Evolutionary conservation across 1,284 basidiomycete species (phyloP).

Genomic region (Psilocybe mexicana): DNA sequence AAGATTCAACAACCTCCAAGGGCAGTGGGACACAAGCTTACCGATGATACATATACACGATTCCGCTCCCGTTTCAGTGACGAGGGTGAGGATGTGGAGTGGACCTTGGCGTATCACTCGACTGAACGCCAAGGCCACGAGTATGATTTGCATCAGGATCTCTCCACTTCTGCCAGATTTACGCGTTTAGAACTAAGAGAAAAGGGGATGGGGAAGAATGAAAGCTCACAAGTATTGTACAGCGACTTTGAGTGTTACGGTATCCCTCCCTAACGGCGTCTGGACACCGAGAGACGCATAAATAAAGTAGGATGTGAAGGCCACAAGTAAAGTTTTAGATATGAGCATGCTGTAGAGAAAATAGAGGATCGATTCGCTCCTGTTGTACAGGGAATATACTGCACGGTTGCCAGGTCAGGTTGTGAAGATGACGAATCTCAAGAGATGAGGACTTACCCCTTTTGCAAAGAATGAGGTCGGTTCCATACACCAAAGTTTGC

Average conservation of each 20-base stretch:
- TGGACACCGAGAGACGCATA: neutral
- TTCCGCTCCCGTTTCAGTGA: constrained; percentile 2
- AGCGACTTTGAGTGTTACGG: neutral
- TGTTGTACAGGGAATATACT: constrained; percentile 10
- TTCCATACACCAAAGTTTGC: neutral
- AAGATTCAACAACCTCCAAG: neutral
- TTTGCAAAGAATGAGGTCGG: constrained; percentile 6
- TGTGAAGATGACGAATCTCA: neutral
- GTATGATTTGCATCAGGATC: neutral
- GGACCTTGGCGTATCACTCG: neutral
- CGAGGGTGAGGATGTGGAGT: neutral
- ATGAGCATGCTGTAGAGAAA: neutral
- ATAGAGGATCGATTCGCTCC: neutral
- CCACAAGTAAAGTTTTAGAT: neutral
- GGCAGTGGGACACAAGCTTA: neutral
- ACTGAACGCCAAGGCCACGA: neutral
- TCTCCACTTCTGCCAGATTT: neutral
- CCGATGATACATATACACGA: neutral
- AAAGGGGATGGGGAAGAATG: neutral
- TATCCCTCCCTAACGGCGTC: neutral
- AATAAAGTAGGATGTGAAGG: neutral
- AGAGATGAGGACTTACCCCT: constrained; percentile 1
- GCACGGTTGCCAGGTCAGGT: neutral
- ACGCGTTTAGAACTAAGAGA: neutral
- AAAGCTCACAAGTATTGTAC: neutral